Evolutionary conservation across 2,329 filamentous ascomycete genomes (phyloP), one percentile per base, ranked within the genome.

Genomic region (Dactylella cylindrospora): DNA sequence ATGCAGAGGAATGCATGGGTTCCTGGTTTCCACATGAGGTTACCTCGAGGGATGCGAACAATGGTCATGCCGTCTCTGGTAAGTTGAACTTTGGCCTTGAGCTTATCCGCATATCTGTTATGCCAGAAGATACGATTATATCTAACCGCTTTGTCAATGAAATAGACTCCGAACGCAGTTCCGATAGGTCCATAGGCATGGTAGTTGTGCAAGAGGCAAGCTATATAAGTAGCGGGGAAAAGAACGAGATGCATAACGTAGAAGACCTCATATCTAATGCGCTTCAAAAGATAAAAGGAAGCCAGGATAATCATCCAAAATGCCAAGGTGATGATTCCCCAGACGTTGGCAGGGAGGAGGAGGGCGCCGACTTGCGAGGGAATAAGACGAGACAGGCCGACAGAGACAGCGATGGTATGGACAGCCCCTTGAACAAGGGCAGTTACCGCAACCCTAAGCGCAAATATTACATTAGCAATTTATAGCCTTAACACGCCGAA

Each of bases 61-160:
- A 57, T 64, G 15, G 59, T 64, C 59, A 64, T 64, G 5, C 51
- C 59, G 13, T 64, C 59, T 7, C 50, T 43, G 20, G 59, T 64
- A 5, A 64, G 32, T 5, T 55, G 51, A 6, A 64, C 52, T 19
- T 55, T 55, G 19, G 59, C 59, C 52, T 64, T 64, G 4, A 64
- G 23, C 28, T 64, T 64, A 28, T 55, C 36, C 6, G 59, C 17
- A 38, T 64, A 64, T 22, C 59, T 15, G 33, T 64, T 64, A 31
- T 64, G 59, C 59, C 59, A 64, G 41, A 40, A 64, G 10, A 64
- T 35, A n/a, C 59, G 50, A 40, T 64, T 64, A 25, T 55, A 57
- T 25, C 59, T 31, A 26, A 64, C 43, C n/a, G 19, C 13, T 12
- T 51, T 38, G 38, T 64, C 59, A 33, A 64, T 45, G 23, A 54